Evolutionary conservation across 192 early-diverging fungal species (phyloP).

Genomic region (Linnemannia elongata): DNA sequence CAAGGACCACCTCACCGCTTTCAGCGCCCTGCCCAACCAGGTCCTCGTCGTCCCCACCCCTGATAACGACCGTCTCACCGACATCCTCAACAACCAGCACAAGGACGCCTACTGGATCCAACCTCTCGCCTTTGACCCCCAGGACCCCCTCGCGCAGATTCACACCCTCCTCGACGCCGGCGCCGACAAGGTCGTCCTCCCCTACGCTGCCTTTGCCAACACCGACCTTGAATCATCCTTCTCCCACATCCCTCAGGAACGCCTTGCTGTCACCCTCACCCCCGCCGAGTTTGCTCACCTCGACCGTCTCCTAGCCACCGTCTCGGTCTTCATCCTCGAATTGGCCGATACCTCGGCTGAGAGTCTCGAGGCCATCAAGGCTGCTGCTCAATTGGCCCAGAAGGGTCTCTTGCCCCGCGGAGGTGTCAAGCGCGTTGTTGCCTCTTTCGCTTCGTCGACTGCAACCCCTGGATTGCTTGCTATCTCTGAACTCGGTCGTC

Average conservation of each 20-base stretch:
- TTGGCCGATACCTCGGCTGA: conserved; percentile 25
- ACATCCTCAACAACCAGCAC: conserved; percentile 43
- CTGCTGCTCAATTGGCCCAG: conserved; percentile 28
- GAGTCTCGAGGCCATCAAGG: conserved; percentile 33
- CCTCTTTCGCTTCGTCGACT: conserved; percentile 26
- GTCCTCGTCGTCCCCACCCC: conserved; percentile 46
- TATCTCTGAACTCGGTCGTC: conserved; percentile 45
- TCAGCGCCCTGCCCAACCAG: conserved; percentile 43
- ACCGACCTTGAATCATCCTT: conserved; percentile 37
- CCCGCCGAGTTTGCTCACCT: conserved; percentile 22
- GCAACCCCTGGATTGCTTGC: conserved; percentile 45
- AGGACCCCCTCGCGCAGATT: conserved; percentile 54
- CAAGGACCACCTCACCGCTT: conserved; percentile 19
- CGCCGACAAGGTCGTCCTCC: conserved; percentile 60
- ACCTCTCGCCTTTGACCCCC: conserved; percentile 53
- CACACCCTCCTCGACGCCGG: conserved; percentile 63
- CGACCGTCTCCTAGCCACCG: conserved; percentile 23
- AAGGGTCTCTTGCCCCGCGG: conserved; percentile 59
- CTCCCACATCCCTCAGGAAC: conserved; percentile 55
- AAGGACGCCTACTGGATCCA: conserved; percentile 61
- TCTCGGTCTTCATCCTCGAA: conserved; percentile 50
- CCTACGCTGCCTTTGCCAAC: conserved; percentile 42
- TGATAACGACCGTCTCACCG: conserved; percentile 35
- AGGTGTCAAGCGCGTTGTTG: conserved; percentile 53
- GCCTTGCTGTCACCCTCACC: conserved; percentile 55